These are phyloP conservation scores for Microbotryum saponariae DNA, from an alignment of 1,284 basidiomycete species.

Conservation along the genomic window DNA sequence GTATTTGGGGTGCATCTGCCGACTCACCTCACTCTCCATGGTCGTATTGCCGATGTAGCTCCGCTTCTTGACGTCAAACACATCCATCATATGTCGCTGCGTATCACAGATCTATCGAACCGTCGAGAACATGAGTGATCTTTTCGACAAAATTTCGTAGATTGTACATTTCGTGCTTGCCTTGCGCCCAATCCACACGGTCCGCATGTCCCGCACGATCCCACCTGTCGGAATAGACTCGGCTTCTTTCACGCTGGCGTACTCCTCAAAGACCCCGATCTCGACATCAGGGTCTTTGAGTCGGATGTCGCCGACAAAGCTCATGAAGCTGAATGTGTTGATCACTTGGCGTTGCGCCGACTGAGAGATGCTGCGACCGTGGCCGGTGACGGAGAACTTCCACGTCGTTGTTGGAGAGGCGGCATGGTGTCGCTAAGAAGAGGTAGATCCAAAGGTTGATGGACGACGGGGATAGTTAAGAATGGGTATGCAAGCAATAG, in stretches of 20 bases:
- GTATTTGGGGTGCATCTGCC: constrained; percentile 22
- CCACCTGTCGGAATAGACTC: background rate
- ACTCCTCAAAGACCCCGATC: constrained; percentile 83
- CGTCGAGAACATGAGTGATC: background rate
- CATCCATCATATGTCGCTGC: constrained; percentile 39
- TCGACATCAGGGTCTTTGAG: constrained; percentile 73
- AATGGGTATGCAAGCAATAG: background rate
- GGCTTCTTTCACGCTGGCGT: constrained; percentile 46
- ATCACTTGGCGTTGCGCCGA: constrained; percentile 47
- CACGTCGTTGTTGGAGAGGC: constrained; percentile 62
- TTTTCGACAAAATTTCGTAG: background rate
- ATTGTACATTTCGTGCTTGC: background rate
- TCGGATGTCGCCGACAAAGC: constrained; percentile 69
- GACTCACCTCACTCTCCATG: constrained; percentile 60
- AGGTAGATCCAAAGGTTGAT: background rate
- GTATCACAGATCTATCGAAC: constrained; percentile 32
- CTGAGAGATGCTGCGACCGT: constrained; percentile 66
- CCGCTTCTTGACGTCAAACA: constrained; percentile 72
- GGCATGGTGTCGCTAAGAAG: constrained; percentile 48
- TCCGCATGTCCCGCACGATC: constrained; percentile 15
- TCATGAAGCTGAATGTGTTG: constrained; percentile 71
- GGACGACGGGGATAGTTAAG: background rate
- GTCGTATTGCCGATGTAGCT: constrained; percentile 90
- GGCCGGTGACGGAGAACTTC: constrained; percentile 68
- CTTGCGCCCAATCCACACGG: constrained; percentile 27